Conservation (phyloP, 2,329 filamentous ascomycete species). For the Aspergillus brunneoviolaceus region DNA sequence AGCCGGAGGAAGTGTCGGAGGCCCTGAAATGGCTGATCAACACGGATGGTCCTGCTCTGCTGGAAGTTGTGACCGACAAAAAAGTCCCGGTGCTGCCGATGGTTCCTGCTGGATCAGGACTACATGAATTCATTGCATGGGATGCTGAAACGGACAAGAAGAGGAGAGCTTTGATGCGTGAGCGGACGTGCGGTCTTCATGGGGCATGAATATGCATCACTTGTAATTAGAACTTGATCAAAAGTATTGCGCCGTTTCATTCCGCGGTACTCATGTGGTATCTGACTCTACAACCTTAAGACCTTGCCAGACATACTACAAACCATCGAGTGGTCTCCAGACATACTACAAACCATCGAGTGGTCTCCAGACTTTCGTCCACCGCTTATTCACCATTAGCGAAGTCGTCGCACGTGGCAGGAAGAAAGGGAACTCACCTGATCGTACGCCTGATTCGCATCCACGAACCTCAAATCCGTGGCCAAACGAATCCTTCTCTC, state of each 20-base stretch:
- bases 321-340: too few relatives aligned
- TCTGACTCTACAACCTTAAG: too few relatives aligned
- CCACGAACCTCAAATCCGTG: conserved; percentile 38
- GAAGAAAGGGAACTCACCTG: conserved; percentile 13
- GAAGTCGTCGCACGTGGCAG: too few relatives aligned
- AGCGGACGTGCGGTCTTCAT: background rate
- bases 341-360: background rate
- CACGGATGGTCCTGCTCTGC: conserved; percentile 82
- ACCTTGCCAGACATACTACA: background rate
- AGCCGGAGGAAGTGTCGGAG: conserved; percentile 74
- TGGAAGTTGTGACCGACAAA: conserved; percentile 87
- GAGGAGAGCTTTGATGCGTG: background rate
- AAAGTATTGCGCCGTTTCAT: background rate
- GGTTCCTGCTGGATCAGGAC: conserved; percentile 82
- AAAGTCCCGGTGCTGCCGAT: conserved; percentile 84
- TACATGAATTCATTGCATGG: conserved; percentile 95
- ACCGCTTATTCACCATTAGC: background rate
- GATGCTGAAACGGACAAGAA: conserved; percentile 49
- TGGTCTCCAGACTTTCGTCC: conserved; percentile 4
- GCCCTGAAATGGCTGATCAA: conserved; percentile 86
- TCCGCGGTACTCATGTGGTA: background rate
- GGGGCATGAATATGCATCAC: background rate
- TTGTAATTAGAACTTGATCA: background rate
- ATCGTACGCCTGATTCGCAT: conserved; percentile 49
- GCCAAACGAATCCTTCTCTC: conserved; percentile 35